Conservation (phyloP, 2,329 filamentous ascomycete species). For the Talaromyces sp. region DNA sequence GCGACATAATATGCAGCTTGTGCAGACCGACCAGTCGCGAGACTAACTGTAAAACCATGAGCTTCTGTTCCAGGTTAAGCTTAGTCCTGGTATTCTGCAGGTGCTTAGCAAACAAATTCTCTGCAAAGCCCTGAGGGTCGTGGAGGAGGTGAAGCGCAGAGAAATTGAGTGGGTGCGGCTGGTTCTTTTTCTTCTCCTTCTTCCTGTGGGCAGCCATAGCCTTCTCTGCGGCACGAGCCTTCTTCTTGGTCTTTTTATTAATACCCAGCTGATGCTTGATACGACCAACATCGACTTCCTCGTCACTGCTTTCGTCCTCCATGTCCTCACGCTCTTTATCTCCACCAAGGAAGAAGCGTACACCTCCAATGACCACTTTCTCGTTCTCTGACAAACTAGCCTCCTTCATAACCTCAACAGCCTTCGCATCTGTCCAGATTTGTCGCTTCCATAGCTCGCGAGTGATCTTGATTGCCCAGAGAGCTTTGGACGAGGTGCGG, state of each 20-base stretch:
- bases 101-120: slow-evolving; percentile 87
- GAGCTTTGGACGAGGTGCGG: slow-evolving; percentile 77
- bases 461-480: slow-evolving; percentile 96
- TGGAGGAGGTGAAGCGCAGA: slow-evolving; percentile 91
- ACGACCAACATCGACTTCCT: slow-evolving; percentile 75
- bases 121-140: slow-evolving; percentile 91
- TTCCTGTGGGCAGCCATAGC: slow-evolving; percentile 81
- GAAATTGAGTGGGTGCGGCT: slow-evolving; percentile 89
- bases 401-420: slow-evolving; percentile 98
- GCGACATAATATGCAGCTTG: slow-evolving; percentile 82
- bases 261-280: slow-evolving; percentile 84
- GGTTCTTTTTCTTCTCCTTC: slow-evolving; percentile 83
- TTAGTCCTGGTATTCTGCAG: slow-evolving; percentile 84
- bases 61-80: slow-evolving; percentile 82
- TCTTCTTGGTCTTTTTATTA: slow-evolving; percentile 96
- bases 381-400: slow-evolving; percentile 86
- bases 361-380: slow-evolving; percentile 85
- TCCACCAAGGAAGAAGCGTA: slow-evolving; percentile 92
- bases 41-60: slow-evolving; percentile 87
- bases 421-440: slow-evolving; percentile 91
- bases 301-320: slow-evolving; percentile 85
- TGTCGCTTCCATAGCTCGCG: slow-evolving; percentile 95
- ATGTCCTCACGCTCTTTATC: slow-evolving; percentile 94
- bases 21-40: slow-evolving; percentile 90
- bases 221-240: slow-evolving; percentile 74